Conservation (phyloP, 2,329 filamentous ascomycete genomes). For the Trichophyton schoenleinii region DNA sequence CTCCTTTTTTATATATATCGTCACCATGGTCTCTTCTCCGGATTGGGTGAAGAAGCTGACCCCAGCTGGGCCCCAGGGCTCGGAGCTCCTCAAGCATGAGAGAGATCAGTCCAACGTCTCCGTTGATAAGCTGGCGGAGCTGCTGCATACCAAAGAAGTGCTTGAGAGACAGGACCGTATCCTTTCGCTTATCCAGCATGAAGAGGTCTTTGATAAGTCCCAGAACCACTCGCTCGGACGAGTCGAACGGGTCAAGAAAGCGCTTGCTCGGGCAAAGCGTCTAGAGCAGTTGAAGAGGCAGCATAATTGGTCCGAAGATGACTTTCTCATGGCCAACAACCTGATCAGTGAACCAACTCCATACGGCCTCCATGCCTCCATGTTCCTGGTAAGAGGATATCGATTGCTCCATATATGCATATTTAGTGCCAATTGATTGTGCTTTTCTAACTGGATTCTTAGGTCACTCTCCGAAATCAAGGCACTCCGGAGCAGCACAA, state of each 20-base stretch:
- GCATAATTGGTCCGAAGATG: conserved; percentile 55
- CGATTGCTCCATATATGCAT: background rate
- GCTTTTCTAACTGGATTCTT: conserved; percentile 2
- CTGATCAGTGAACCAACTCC: conserved; percentile 62
- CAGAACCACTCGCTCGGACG: conserved; percentile 64
- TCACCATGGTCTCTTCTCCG: conserved; percentile 35
- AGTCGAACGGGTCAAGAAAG: conserved; percentile 54
- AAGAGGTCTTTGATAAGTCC: conserved; percentile 64
- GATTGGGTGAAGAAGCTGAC: conserved; percentile 56
- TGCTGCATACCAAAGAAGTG: conserved; percentile 55
- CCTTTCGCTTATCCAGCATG: conserved; percentile 50
- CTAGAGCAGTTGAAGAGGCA: conserved; percentile 53
- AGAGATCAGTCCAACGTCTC: conserved; percentile 54
- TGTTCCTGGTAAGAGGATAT: conserved; percentile 48
- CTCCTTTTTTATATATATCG: background rate
- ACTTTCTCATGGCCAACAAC: conserved; percentile 52
- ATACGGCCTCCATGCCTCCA: conserved; percentile 58
- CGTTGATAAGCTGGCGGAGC: conserved; percentile 53
- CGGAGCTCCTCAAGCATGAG: conserved; percentile 56
- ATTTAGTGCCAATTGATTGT: background rate
- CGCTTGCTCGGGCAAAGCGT: conserved; percentile 58
- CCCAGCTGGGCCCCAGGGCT: conserved; percentile 54
- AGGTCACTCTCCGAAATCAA: conserved; percentile 59
- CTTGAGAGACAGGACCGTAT: conserved; percentile 50
- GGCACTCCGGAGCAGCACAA: conserved; percentile 61